Conservation (phyloP, 1,284 basidiomycete genomes). For the Cutaneotrichosporon curvatum region DNA sequence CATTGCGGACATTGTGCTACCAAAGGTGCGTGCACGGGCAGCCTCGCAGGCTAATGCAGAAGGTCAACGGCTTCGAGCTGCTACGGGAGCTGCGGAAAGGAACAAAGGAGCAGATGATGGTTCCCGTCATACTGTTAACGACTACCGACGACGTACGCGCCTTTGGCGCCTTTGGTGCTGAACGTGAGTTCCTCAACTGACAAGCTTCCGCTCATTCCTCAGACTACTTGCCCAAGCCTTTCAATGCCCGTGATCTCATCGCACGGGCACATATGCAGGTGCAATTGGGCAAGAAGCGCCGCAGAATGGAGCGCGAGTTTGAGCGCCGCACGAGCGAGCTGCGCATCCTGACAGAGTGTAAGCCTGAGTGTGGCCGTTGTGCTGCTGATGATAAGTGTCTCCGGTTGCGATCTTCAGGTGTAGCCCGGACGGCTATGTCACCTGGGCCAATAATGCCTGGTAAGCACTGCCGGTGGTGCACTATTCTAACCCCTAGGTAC, state of each 20-base stretch:
- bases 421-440: constrained; percentile 28
- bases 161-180: constrained; percentile 32
- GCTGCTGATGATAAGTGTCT: constrained; percentile 18
- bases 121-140: constrained; percentile 39
- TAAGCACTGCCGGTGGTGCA: constrained; percentile 1
- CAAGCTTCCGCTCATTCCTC: not conserved
- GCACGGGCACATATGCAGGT: constrained; percentile 43
- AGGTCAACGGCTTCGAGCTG: constrained; percentile 36
- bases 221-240: constrained; percentile 42
- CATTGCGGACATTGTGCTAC: constrained; percentile 48
- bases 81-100: constrained; percentile 21
- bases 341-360: constrained; percentile 30
- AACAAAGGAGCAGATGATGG: constrained; percentile 17
- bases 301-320: constrained; percentile 35
- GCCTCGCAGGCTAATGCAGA: not conserved
- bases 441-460: constrained; percentile 35
- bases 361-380: not conserved
- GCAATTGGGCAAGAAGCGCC: constrained; percentile 37
- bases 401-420: constrained; percentile 42
- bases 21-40: constrained; percentile 7
- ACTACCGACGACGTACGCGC: constrained; percentile 34
- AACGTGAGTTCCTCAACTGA: constrained; percentile 13
- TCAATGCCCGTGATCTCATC: constrained; percentile 46
- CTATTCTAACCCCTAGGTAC: constrained; percentile 20
- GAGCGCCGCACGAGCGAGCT: constrained; percentile 39